phyloP scores from a whole-genome alignment of 768 basidiomycete genomes.

The Psilocybe azurescens region DNA sequence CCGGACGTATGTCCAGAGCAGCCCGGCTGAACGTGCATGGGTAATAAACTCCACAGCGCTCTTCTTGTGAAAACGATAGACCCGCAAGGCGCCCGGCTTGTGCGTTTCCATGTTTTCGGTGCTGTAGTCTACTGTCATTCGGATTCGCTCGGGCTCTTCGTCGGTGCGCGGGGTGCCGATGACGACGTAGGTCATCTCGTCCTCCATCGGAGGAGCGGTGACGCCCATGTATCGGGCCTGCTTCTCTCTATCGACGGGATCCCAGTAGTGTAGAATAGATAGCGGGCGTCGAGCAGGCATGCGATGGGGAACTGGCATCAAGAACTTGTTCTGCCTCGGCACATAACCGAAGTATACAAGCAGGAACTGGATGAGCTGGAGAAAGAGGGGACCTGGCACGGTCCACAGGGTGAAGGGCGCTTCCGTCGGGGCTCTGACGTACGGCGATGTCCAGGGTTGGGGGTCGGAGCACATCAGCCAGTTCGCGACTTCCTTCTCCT shows the following conservation, averaged over 20 bases:
- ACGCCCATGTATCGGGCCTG: not conserved
- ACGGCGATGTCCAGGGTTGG: conserved; percentile 1
- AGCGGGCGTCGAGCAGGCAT: not conserved
- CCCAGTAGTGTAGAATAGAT: not conserved
- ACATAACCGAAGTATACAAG: conserved; percentile 14
- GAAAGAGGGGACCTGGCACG: conserved; percentile 18
- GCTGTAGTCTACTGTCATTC: not conserved
- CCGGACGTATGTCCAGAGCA: conserved; percentile 12
- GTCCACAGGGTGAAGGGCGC: conserved; percentile 10
- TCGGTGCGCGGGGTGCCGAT: not conserved
- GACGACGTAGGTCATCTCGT: not conserved
- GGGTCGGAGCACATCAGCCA: conserved; percentile 8
- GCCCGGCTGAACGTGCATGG: conserved; percentile 2
- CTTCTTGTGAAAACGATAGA: not conserved
- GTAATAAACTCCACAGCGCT: not conserved
- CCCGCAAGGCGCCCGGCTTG: not conserved
- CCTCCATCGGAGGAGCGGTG: not conserved
- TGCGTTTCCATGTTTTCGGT: not conserved
- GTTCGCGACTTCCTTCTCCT: conserved; percentile 5
- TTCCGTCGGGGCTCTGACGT: conserved; percentile 2
- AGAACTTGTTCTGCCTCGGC: conserved; percentile 5
- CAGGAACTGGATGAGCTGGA: conserved; percentile 20
- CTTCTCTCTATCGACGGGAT: not conserved
- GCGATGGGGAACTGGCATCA: not conserved
- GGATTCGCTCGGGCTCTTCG: not conserved